phyloP scores from a whole-genome alignment of 2,329 filamentous ascomycete species.

The Aspergillus sojae region DNA sequence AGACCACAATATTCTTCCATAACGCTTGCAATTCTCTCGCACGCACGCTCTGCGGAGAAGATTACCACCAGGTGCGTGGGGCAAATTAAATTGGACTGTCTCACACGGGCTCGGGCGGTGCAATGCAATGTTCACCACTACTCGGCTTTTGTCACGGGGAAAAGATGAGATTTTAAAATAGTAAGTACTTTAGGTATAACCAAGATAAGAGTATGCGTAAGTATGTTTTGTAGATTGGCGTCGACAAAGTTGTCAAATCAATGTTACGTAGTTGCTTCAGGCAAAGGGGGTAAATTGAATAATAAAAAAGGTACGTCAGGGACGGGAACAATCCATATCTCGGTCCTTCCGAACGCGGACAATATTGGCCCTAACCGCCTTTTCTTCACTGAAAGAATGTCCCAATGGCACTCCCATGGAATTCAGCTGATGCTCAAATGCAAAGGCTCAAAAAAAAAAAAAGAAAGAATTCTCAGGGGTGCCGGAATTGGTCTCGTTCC shows the following conservation, averaged over 20 bases:
- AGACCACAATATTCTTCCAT: constrained; percentile 18
- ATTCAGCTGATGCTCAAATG: background rate
- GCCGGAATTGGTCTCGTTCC: background rate
- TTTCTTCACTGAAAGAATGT: background rate
- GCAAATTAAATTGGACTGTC: constrained; percentile 10
- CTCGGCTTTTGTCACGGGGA: background rate
- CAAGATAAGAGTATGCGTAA: background rate
- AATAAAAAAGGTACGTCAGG: background rate
- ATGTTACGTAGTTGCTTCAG: background rate
- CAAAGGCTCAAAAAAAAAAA: background rate
- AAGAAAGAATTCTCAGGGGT: background rate
- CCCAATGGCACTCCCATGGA: background rate
- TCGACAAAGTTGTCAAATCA: background rate
- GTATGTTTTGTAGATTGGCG: background rate
- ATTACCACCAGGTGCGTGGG: constrained; percentile 11
- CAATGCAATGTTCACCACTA: background rate
- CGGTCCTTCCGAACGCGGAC: background rate
- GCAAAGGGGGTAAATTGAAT: background rate
- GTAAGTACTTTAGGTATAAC: background rate
- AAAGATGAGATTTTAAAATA: background rate
- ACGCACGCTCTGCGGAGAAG: constrained; percentile 3
- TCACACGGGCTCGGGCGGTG: constrained; percentile 10
- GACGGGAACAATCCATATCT: background rate
- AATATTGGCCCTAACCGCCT: background rate
- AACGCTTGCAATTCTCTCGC: constrained; percentile 8